Evolutionary conservation across 805 yeast genomes (phyloP).

Genomic region (Yarrowia sp.): DNA sequence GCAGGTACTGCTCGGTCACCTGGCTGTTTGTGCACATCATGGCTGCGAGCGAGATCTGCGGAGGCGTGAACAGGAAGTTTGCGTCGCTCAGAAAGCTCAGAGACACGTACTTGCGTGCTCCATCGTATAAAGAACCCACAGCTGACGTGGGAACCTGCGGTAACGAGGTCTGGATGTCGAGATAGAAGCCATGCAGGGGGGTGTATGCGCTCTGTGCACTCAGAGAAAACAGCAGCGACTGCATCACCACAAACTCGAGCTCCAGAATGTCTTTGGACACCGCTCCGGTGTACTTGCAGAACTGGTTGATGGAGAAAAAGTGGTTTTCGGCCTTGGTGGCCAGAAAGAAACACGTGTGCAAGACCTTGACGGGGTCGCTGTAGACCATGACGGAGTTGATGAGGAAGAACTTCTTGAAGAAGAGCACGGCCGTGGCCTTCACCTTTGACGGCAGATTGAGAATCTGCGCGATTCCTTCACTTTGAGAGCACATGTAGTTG

Average conservation of each 20-base stretch:
- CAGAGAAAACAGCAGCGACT: constrained; percentile 72
- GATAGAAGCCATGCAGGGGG: constrained; percentile 90
- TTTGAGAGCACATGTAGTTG: constrained; percentile 67
- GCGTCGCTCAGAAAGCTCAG: constrained; percentile 77
- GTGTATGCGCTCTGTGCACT: constrained; percentile 84
- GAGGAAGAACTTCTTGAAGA: constrained; percentile 76
- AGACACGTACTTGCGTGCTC: constrained; percentile 61
- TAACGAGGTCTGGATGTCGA: constrained; percentile 73
- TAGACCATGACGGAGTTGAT: constrained; percentile 79
- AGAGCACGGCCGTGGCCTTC: constrained; percentile 79
- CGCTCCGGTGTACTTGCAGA: constrained; percentile 54
- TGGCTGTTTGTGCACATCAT: constrained; percentile 64
- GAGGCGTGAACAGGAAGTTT: constrained; percentile 79
- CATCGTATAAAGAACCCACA: constrained; percentile 68
- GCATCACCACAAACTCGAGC: constrained; percentile 74
- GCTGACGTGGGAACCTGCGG: constrained; percentile 44
- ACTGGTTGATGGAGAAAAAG: constrained; percentile 79
- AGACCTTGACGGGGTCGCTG: constrained; percentile 72
- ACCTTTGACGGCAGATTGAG: constrained; percentile 87
- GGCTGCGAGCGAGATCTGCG: constrained; percentile 91
- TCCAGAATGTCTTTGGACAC: constrained; percentile 64
- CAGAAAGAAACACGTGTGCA: constrained; percentile 77
- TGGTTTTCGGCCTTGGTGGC: constrained; percentile 93
- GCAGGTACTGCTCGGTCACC: constrained; percentile 63
- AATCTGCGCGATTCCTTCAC: constrained; percentile 65